Evolutionary conservation across 2,329 filamentous ascomycete genomes (phyloP).

Genomic region (Trichoderma atroviride): DNA sequence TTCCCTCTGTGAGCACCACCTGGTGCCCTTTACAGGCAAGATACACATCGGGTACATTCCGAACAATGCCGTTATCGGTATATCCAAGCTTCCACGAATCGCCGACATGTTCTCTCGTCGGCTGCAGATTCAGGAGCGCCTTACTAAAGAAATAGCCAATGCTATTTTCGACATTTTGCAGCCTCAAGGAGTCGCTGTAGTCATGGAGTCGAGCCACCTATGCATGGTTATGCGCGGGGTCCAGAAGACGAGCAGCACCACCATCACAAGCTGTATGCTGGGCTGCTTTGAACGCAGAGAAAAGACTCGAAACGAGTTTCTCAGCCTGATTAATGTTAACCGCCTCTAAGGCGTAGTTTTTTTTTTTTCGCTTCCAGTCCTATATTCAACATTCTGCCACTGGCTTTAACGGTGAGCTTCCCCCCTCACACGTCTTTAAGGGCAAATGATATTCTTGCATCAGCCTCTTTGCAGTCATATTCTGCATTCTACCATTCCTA

Average conservation of each 20-base stretch:
- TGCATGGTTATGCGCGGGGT: constrained; percentile 99
- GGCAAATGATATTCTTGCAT: constrained; percentile 7
- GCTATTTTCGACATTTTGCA: constrained; percentile 94
- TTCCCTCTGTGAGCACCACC: constrained; percentile 93
- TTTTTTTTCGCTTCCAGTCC: background rate
- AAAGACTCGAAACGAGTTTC: constrained; percentile 94
- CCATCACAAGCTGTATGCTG: constrained; percentile 96
- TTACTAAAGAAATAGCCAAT: constrained; percentile 94
- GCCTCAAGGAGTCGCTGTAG: constrained; percentile 92
- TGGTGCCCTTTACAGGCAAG: constrained; percentile 97
- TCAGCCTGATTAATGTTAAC: constrained; percentile 67
- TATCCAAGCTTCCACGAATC: constrained; percentile 93
- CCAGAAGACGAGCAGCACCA: constrained; percentile 84
- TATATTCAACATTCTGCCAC: constrained; percentile 21
- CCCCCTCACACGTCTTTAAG: constrained; percentile 8
- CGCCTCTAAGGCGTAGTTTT: constrained; percentile 1
- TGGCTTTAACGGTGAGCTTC: background rate
- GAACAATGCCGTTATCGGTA: constrained; percentile 83
- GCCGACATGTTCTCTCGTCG: constrained; percentile 95
- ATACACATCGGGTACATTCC: constrained; percentile 99
- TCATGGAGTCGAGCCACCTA: constrained; percentile 94
- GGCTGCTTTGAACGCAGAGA: constrained; percentile 90
- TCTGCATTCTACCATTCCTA: background rate
- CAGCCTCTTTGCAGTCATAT: background rate
- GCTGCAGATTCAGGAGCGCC: constrained; percentile 91